These are phyloP conservation scores for Auriscalpium vulgare DNA, from an alignment of 768 basidiomycete genomes.

Conservation along the genomic window DNA sequence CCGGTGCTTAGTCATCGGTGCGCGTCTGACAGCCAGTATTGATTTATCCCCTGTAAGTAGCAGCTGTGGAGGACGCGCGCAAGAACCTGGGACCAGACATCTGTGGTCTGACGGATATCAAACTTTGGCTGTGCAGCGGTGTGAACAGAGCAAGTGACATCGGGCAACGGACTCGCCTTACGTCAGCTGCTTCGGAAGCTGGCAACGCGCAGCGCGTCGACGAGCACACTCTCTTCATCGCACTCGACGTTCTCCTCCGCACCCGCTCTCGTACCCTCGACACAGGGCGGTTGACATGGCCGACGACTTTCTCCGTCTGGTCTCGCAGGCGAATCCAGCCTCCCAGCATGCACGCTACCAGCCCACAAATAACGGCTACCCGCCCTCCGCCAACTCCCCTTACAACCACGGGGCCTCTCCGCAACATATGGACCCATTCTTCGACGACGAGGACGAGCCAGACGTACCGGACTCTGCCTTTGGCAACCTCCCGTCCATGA, in stretches of 20 bases:
- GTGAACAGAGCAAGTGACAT: too few species aligned
- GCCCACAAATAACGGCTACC: slow-evolving; percentile 49
- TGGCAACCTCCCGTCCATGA: slow-evolving; percentile 31
- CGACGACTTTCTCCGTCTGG: slow-evolving; percentile 69
- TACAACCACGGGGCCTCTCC: slow-evolving; percentile 31
- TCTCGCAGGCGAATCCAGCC: slow-evolving; percentile 66
- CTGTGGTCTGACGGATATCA: too few species aligned
- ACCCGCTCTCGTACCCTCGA: background rate
- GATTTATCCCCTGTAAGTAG: too few species aligned
- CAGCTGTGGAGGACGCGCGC: too few species aligned
- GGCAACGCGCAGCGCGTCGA: background rate
- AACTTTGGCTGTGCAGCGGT: too few species aligned
- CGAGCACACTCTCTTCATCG: background rate
- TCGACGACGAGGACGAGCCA: slow-evolving; percentile 74
- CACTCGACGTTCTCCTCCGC: background rate
- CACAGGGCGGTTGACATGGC: slow-evolving; percentile 32
- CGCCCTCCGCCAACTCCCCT: slow-evolving; percentile 40
- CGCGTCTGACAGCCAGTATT: too few species aligned
- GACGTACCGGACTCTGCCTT: slow-evolving; percentile 64
- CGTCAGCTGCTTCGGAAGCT: background rate
- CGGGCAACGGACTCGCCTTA: too few species aligned
- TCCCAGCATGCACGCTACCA: slow-evolving; percentile 28
- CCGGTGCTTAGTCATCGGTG: too few species aligned
- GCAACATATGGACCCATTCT: slow-evolving; percentile 73
- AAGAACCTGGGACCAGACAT: too few species aligned